A percentile compares a stretch with the other conserved stretches of the same genome.
These are phyloP conservation scores for Tricharina praecox DNA, from an alignment of 495 filamentous ascomycete genomes.

Conservation along the genomic window DNA sequence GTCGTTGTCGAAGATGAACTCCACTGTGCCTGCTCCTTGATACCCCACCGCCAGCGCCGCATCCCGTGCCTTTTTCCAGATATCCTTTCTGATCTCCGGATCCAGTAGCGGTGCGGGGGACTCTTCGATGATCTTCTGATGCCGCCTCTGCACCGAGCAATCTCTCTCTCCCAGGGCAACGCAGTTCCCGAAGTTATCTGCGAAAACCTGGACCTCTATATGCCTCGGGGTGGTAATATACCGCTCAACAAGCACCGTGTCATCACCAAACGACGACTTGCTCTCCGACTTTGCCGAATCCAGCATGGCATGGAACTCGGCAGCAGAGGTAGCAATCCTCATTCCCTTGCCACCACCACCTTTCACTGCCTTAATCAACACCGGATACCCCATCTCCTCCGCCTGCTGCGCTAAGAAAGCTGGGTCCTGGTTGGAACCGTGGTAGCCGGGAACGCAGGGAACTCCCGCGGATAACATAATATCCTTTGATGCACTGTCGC, in stretches of 20 bases:
- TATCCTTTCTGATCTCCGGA: conserved; percentile 59
- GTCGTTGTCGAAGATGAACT: conserved; percentile 98
- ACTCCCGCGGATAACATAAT: conserved; percentile 91
- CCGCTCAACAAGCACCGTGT: conserved; percentile 91
- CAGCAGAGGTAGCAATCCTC: conserved; percentile 63
- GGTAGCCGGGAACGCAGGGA: conserved; percentile 91
- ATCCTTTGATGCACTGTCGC: conserved; percentile 55
- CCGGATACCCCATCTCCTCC: conserved; percentile 70
- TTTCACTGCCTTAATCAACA: conserved; percentile 91
- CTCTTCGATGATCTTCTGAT: conserved; percentile 97
- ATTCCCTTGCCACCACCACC: conserved; percentile 98
- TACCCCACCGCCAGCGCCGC: conserved; percentile 88
- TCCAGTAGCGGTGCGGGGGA: conserved; percentile 79
- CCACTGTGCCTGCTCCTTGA: conserved; percentile 88
- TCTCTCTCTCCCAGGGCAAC: conserved; percentile 75
- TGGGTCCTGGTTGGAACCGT: conserved; percentile 68
- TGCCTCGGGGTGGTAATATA: conserved; percentile 90
- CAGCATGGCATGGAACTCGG: conserved; percentile 67
- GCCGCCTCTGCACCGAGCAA: conserved; percentile 71
- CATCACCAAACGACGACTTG: conserved; percentile 80
- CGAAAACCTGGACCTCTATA: conserved; percentile 96
- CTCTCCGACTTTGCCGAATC: conserved; percentile 81
- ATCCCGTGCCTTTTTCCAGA: conserved; percentile 84
- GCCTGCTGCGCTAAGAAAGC: conserved; percentile 55
- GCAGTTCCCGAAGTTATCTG: conserved; percentile 71